Percentiles rank a stretch among this genome's conserved stretches.
These are phyloP conservation scores for Thozetella sp. DNA, from an alignment of 495 filamentous ascomycete species.

Conservation along the genomic window DNA sequence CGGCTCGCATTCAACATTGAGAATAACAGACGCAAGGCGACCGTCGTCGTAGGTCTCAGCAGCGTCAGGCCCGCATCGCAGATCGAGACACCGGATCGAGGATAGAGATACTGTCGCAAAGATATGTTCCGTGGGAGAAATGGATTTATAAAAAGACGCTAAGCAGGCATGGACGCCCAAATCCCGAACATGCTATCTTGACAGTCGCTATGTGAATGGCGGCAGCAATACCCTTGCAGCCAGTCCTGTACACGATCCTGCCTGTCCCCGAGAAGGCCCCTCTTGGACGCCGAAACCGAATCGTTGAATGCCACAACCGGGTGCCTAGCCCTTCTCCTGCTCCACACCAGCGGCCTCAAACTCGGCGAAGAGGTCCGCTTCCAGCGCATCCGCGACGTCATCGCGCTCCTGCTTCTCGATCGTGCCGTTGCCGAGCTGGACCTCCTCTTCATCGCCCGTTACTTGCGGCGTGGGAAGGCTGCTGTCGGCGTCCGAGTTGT, in stretches of 20 bases:
- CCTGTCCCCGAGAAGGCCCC: not conserved
- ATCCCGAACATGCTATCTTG: not conserved
- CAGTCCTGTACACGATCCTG: not conserved
- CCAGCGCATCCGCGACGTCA: conserved; percentile 61
- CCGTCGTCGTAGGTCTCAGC: too few relatives aligned
- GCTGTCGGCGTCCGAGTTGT: conserved; percentile 21
- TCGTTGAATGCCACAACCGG: not conserved
- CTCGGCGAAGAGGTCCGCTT: conserved; percentile 68
- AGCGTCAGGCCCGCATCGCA: too few relatives aligned
- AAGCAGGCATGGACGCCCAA: too few relatives aligned
- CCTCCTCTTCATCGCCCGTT: conserved; percentile 54
- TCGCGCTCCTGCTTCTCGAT: conserved; percentile 29
- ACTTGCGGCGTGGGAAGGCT: conserved; percentile 52
- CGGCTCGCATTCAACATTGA: too few relatives aligned
- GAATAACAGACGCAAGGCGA: too few relatives aligned
- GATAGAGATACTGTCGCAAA: too few relatives aligned
- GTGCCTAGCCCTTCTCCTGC: conserved; percentile 13
- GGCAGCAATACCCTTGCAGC: not conserved
- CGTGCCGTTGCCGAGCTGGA: conserved; percentile 6
- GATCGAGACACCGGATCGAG: too few relatives aligned
- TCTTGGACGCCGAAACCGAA: not conserved
- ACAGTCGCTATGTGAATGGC: not conserved
- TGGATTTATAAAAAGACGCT: too few relatives aligned
- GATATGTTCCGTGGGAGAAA: too few relatives aligned
- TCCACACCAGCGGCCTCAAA: conserved; percentile 47